Conservation (phyloP, 805 yeast genomes). For the Nematodospora valgi region DNA sequence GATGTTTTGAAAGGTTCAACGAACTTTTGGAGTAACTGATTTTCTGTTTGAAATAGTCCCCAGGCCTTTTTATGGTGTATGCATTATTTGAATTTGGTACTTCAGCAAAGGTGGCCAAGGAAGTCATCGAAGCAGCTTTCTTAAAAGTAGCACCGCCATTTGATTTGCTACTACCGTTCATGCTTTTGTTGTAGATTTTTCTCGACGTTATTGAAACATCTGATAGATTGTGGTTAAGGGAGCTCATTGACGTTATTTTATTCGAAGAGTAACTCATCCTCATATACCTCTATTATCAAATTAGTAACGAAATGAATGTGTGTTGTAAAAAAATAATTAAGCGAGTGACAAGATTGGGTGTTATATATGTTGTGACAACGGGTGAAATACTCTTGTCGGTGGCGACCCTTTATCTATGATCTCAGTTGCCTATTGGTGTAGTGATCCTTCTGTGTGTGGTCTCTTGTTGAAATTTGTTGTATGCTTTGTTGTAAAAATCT, state of each 20-base stretch:
- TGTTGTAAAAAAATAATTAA: too few species aligned
- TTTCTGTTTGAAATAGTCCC: conserved; percentile 37
- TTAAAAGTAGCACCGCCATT: conserved; percentile 15
- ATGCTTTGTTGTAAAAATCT: too few species aligned
- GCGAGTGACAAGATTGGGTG: too few species aligned
- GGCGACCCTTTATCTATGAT: too few species aligned
- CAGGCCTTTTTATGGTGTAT: conserved; percentile 30
- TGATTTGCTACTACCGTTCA: background rate
- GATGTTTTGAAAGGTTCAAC: conserved; percentile 12
- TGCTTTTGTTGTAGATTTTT: background rate
- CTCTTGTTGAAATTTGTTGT: too few species aligned
- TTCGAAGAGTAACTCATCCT: conserved; percentile 1
- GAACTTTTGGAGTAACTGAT: conserved; percentile 19
- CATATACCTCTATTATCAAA: background rate
- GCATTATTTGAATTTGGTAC: conserved; percentile 1
- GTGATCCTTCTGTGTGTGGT: too few species aligned
- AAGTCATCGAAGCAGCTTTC: conserved; percentile 26
- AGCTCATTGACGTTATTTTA: background rate
- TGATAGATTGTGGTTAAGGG: conserved; percentile 2
- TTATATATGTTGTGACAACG: too few species aligned
- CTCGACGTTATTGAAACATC: conserved; percentile 4
- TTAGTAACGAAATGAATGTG: too few species aligned
- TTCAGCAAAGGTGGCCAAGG: conserved; percentile 16
- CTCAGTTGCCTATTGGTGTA: too few species aligned
- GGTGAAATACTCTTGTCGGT: too few species aligned